These are phyloP conservation scores for Clonostachys solani DNA, from an alignment of 2,329 filamentous ascomycete species.

Conservation along the genomic window DNA sequence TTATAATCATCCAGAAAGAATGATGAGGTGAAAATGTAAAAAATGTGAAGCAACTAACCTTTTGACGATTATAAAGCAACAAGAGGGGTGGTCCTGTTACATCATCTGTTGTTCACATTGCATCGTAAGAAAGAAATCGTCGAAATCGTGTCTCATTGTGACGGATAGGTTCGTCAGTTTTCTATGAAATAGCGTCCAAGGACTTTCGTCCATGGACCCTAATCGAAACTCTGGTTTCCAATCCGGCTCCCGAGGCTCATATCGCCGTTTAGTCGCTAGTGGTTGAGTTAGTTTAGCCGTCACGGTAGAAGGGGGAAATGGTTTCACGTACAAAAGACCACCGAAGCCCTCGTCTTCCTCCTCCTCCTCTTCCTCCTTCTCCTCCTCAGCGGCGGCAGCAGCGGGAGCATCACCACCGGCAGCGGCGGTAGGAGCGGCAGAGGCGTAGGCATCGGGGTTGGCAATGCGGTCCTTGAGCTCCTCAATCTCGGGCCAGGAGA, in stretches of 20 bases:
- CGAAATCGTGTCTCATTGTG: conserved; percentile 19
- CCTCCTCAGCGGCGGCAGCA: conserved; percentile 55
- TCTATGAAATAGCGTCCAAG: conserved; percentile 38
- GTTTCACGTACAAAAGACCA: conserved; percentile 64
- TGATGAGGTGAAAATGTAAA: conserved; percentile 4
- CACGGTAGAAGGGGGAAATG: background rate
- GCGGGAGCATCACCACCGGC: conserved; percentile 47
- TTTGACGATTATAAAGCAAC: conserved; percentile 7
- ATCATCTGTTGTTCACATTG: conserved; percentile 4
- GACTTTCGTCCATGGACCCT: conserved; percentile 37
- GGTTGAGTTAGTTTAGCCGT: conserved; percentile 28
- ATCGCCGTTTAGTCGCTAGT: conserved; percentile 46
- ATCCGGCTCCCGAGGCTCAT: conserved; percentile 29
- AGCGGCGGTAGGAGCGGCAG: conserved; percentile 69
- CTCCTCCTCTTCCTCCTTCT: conserved; percentile 66
- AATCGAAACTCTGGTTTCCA: conserved; percentile 35
- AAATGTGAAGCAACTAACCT: conserved; percentile 36
- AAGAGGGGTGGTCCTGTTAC: background rate
- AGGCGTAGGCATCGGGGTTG: conserved; percentile 95
- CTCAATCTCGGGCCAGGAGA: conserved; percentile 92
- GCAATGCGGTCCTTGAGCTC: conserved; percentile 99
- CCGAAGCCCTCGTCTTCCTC: conserved; percentile 57
- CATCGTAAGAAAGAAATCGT: background rate
- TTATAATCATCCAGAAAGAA: conserved; percentile 49
- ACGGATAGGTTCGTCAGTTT: conserved; percentile 33